A percentile compares a stretch with the other conserved stretches of the same genome.
Conservation (phyloP, 768 basidiomycete species). For the Naganishia vaughanmartiniae region DNA sequence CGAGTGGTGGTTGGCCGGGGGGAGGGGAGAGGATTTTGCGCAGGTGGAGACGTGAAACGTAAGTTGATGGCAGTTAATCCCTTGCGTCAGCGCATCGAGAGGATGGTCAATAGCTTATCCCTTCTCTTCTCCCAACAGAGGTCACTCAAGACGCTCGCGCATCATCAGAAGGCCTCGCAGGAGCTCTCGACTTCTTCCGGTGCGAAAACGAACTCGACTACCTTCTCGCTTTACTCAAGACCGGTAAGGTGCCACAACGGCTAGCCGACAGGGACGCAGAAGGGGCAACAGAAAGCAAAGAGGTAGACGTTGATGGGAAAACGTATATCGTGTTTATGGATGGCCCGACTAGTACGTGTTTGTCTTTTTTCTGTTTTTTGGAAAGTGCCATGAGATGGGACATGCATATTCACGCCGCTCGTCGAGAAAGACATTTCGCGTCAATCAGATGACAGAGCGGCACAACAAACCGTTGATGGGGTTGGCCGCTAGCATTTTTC, state of each 20-base stretch:
- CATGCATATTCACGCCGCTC: too few relatives aligned
- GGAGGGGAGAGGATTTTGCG: slow-evolving; percentile 76
- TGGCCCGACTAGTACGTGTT: slow-evolving; percentile 77
- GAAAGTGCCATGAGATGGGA: not conserved
- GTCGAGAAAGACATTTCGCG: too few relatives aligned
- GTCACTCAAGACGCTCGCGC: slow-evolving; percentile 36
- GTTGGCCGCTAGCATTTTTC: too few relatives aligned
- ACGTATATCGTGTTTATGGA: slow-evolving; percentile 90
- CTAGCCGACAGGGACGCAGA: slow-evolving; percentile 48
- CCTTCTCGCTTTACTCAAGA: slow-evolving; percentile 57
- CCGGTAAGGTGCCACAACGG: not conserved
- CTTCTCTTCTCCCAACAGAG: slow-evolving; percentile 29
- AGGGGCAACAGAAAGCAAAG: slow-evolving; percentile 28
- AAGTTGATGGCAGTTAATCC: slow-evolving; percentile 47
- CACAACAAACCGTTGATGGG: too few relatives aligned
- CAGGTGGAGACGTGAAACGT: slow-evolving; percentile 92
- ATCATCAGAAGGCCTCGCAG: slow-evolving; percentile 31
- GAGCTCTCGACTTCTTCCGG: slow-evolving; percentile 84
- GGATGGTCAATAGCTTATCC: slow-evolving; percentile 15
- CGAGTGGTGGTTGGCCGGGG: slow-evolving; percentile 47
- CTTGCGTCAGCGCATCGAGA: not conserved
- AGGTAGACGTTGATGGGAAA: slow-evolving; percentile 54
- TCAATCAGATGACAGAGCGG: too few relatives aligned
- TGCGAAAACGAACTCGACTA: slow-evolving; percentile 62
- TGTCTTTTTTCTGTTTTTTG: slow-evolving; percentile 29